Base-by-base conservation (phyloP, 768 basidiomycete genomes). In the Pleurotus tuoliensis region DNA sequence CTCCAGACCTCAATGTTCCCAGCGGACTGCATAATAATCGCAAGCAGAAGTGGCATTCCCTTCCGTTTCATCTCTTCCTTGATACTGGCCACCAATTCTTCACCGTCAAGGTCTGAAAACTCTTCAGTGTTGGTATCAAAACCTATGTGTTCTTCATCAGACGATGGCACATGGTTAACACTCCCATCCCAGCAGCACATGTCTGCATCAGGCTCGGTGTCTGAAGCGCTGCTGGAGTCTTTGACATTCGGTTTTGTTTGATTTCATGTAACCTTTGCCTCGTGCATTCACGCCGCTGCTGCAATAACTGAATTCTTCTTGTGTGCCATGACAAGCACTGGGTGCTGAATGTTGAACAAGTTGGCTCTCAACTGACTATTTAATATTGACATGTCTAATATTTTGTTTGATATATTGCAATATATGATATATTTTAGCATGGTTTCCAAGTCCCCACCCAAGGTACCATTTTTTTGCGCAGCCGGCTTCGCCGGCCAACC, bases 1-100 rank as follows among this genome's bases (percentile, higher is more conserved):
- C 53, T 57, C 61, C 57, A 59, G 16, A 41, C 40, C 13, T 12
- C 40, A 41, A 16, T 8, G 4, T 41, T 12, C 12, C 40, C 40
- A 13, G 40, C 40, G 12, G 40, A 41, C 40, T 41, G 13, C 40
- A 41, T 41, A 41, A 41, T 41, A 41, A 41, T 41, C 3, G 40
- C 40, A 41, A 41, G 40, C 4, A 7, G 40, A 13, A 16, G 16
- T 12, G 40, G 40, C 7, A 41, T 41, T 41, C 7, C 40, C 40
- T 13, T 12, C 16, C 16, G 12, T 7, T 41, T 41, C 40, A 41
- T 41, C 40, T 41, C 40, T 41, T 41, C 40, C 16, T 41, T 5
- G 16, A 41, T 41, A 13, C 13, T 13, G 13, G 12, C 16, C 13
- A 41, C 40, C 40, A 41, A 41, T 16, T 41, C 40, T 41, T 41